A percentile compares a stretch with the other conserved stretches of the same genome.
Conservation (phyloP, 202 grass and related monocot species). For the Panicum hallii region DNA sequence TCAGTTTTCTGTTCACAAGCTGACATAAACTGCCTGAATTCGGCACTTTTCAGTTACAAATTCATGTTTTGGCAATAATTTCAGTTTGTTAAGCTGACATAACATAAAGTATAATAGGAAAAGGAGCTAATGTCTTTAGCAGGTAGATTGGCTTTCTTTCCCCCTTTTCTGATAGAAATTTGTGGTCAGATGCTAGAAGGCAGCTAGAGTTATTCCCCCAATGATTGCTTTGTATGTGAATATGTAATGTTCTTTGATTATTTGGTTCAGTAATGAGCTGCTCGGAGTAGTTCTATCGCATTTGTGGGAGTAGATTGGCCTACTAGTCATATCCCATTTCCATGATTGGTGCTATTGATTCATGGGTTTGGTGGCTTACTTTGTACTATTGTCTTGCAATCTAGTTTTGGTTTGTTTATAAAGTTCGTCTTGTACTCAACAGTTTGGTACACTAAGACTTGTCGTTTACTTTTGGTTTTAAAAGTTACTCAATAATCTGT, state of each 20-base stretch:
- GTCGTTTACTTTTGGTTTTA: background rate
- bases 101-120: conserved; percentile 9
- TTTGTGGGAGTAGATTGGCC: conserved; percentile 8
- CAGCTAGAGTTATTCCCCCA: background rate
- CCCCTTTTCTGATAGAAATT: background rate
- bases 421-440: background rate
- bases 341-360: conserved; percentile 45
- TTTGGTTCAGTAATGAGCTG: conserved; percentile 7
- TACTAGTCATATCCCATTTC: conserved; percentile 35
- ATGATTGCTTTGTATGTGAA: conserved; percentile 6
- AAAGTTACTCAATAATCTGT: background rate
- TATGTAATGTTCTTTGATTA: conserved; percentile 2
- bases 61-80: conserved; percentile 29
- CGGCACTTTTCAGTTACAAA: background rate
- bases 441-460: conserved; percentile 1
- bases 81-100: conserved; percentile 32
- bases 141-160: conserved; percentile 2
- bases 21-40: conserved; percentile 17
- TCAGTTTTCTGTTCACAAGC: conserved; percentile 14
- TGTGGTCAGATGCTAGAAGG: background rate
- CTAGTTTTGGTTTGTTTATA: background rate
- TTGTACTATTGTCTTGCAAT: conserved; percentile 25
- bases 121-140: conserved; percentile 23
- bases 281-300: conserved; percentile 3
- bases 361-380: conserved; percentile 36